Conservation (phyloP, 2,329 filamentous ascomycete genomes). For the Sporothrix luriei region DNA sequence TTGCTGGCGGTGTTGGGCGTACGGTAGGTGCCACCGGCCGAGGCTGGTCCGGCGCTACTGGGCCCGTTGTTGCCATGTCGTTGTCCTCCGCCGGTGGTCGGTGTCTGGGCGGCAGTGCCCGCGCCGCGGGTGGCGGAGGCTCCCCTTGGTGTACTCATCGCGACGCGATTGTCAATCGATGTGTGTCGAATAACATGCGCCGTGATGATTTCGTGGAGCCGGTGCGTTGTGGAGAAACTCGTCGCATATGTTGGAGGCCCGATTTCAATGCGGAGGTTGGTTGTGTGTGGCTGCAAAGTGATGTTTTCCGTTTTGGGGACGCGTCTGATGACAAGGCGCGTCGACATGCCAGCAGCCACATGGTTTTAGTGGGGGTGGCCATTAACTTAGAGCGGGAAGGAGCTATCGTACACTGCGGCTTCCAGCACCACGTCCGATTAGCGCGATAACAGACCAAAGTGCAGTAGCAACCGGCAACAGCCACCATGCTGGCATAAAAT, state of each 20-base stretch:
- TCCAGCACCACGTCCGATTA: slow-evolving; percentile 13
- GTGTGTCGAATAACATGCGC: not conserved
- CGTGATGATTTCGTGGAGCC: not conserved
- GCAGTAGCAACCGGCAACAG: not conserved
- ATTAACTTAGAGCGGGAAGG: slow-evolving; percentile 23
- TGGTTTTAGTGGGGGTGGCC: slow-evolving; percentile 23
- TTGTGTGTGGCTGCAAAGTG: not conserved
- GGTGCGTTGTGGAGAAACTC: not conserved
- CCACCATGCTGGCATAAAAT: not conserved
- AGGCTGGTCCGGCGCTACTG: slow-evolving; percentile 24
- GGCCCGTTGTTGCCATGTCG: not conserved
- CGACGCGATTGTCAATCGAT: not conserved
- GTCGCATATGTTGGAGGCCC: not conserved
- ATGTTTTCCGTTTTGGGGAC: slow-evolving; percentile 17
- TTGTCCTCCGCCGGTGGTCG: slow-evolving; percentile 24
- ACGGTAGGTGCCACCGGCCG: slow-evolving; percentile 22
- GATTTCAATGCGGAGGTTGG: not conserved
- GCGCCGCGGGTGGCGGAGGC: slow-evolving; percentile 8
- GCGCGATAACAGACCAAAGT: not conserved
- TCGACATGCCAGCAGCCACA: slow-evolving; percentile 20
- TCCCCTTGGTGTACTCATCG: slow-evolving; percentile 30
- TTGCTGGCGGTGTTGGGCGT: slow-evolving; percentile 31
- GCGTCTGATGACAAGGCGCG: slow-evolving; percentile 23
- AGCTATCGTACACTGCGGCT: slow-evolving; percentile 7
- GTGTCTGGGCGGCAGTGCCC: slow-evolving; percentile 23